Conservation (phyloP, 2,329 filamentous ascomycete genomes). For the Cladosporium sp. region DNA sequence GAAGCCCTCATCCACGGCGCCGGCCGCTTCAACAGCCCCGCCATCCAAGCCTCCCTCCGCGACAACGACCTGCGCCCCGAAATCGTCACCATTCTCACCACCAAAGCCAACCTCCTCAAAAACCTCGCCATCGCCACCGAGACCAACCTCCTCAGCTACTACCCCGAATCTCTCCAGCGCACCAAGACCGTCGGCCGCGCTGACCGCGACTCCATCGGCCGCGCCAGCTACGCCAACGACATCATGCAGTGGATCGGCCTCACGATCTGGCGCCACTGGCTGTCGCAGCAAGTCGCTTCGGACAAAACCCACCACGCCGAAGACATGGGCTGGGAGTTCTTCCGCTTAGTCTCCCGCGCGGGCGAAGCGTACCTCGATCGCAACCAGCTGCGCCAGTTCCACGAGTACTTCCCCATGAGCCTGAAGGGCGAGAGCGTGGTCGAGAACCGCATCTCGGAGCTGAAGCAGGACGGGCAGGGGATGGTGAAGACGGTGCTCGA, state of each 20-base stretch:
- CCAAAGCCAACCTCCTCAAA: slow-evolving; percentile 32
- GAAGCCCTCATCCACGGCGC: slow-evolving; percentile 48
- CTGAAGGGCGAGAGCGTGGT: slow-evolving; percentile 45
- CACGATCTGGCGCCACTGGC: slow-evolving; percentile 49
- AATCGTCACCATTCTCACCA: slow-evolving; percentile 33
- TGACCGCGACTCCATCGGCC: slow-evolving; percentile 38
- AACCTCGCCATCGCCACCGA: slow-evolving; percentile 31
- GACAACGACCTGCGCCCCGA: slow-evolving; percentile 25
- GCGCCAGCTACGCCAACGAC: slow-evolving; percentile 48
- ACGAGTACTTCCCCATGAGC: slow-evolving; percentile 45
- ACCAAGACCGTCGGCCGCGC: slow-evolving; percentile 29
- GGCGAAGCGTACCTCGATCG: slow-evolving; percentile 48
- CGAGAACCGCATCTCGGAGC: slow-evolving; percentile 42
- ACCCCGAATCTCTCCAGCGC: slow-evolving; percentile 33
- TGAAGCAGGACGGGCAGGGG: slow-evolving; percentile 39
- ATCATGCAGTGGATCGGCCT: slow-evolving; percentile 55
- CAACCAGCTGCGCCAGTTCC: slow-evolving; percentile 40
- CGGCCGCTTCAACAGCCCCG: slow-evolving; percentile 41
- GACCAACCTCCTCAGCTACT: slow-evolving; percentile 38
- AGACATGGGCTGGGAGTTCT: slow-evolving; percentile 52
- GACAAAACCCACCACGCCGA: slow-evolving; percentile 39
- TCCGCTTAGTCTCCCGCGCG: slow-evolving; percentile 41
- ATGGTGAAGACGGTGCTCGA: slow-evolving; percentile 13
- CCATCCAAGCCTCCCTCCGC: slow-evolving; percentile 26
- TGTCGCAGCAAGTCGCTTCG: slow-evolving; percentile 43